Conservation (phyloP, 2,329 filamentous ascomycete species). For the Penicillium janthinellum region DNA sequence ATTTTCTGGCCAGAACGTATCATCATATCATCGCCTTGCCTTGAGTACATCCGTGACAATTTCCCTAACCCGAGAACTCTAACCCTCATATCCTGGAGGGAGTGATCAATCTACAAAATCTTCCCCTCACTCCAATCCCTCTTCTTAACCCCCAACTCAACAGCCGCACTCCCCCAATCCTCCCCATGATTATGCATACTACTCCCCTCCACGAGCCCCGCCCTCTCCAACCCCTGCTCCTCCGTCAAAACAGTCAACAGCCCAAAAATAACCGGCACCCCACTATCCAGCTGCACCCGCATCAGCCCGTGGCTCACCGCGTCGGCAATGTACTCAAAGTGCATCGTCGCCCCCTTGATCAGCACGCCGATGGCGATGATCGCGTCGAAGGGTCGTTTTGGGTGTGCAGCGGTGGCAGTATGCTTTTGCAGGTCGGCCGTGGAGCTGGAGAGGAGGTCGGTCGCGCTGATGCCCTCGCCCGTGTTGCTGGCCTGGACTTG, state of each 20-base stretch:
- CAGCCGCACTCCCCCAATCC: constrained; percentile 92
- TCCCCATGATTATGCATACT: constrained; percentile 85
- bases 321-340: constrained; percentile 98
- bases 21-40: background rate
- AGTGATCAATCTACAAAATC: constrained; percentile 42
- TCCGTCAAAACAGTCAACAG: constrained; percentile 86
- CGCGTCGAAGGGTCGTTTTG: constrained; percentile 74
- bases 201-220: constrained; percentile 68
- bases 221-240: constrained; percentile 81
- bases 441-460: constrained; percentile 62
- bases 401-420: constrained; percentile 39
- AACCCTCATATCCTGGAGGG: no score
- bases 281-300: constrained; percentile 86
- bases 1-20: background rate
- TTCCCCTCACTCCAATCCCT: constrained; percentile 77
- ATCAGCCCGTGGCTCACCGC: constrained; percentile 89
- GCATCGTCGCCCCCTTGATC: constrained; percentile 99
- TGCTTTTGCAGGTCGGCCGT: constrained; percentile 66
- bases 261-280: constrained; percentile 88
- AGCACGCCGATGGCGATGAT: constrained; percentile 93
- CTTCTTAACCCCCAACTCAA: constrained; percentile 89
- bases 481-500: constrained; percentile 72
- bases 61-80: no score
- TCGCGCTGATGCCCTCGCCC: constrained; percentile 46
- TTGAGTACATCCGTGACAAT: background rate